Conservation (phyloP, 805 yeast genomes). For the Kregervanrija pseudodelftensis region DNA sequence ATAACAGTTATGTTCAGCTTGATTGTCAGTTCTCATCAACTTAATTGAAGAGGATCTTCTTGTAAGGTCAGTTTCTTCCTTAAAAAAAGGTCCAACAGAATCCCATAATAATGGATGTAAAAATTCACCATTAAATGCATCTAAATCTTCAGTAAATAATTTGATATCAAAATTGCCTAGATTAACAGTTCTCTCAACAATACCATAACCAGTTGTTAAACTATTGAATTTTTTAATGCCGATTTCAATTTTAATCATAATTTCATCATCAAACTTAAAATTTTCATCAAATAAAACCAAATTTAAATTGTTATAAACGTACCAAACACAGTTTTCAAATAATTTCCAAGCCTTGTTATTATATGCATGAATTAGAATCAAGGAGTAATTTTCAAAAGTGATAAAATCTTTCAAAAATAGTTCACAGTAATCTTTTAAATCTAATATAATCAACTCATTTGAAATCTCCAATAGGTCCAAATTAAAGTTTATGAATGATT, state of each 20-base stretch:
- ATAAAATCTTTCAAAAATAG: slow-evolving; percentile 49
- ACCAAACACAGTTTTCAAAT: slow-evolving; percentile 58
- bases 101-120: slow-evolving; percentile 28
- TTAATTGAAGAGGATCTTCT: slow-evolving; percentile 1
- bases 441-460: slow-evolving; percentile 56
- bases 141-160: slow-evolving; percentile 29
- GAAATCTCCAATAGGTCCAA: slow-evolving; percentile 54
- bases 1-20: background rate
- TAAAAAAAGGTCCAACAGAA: slow-evolving; percentile 18
- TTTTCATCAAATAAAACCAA: slow-evolving; percentile 44
- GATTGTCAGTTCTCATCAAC: no score
- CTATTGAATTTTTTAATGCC: slow-evolving; percentile 31
- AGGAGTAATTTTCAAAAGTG: slow-evolving; percentile 50
- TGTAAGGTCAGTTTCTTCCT: slow-evolving; percentile 4
- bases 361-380: slow-evolving; percentile 49
- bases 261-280: slow-evolving; percentile 13
- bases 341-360: slow-evolving; percentile 45
- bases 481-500: slow-evolving; percentile 43
- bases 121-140: slow-evolving; percentile 34
- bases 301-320: slow-evolving; percentile 58
- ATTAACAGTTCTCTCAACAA: slow-evolving; percentile 5
- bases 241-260: slow-evolving; percentile 19
- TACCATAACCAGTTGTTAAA: slow-evolving; percentile 20
- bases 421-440: slow-evolving; percentile 57
- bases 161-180: slow-evolving; percentile 22